phyloP scores from a whole-genome alignment of 2,329 filamentous ascomycete species.

The Clarireedia paspali region DNA sequence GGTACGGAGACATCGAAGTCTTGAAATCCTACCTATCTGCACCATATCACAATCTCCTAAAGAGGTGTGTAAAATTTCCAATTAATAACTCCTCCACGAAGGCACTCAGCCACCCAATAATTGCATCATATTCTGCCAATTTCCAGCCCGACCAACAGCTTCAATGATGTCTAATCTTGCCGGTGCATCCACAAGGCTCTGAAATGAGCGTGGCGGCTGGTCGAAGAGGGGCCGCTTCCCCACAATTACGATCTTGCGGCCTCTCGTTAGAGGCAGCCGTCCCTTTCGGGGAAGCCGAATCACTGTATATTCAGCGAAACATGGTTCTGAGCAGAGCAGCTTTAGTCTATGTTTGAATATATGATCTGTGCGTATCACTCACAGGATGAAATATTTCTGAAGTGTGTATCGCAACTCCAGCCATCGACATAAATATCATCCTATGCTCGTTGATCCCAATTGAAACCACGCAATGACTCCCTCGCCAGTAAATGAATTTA shows the following conservation, averaged over 20 bases:
- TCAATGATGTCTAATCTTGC: neutral
- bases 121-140: too few species aligned
- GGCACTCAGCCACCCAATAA: too few species aligned
- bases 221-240: neutral
- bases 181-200: neutral
- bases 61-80: too few species aligned
- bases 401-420: too few species aligned
- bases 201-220: neutral
- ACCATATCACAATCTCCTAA: too few species aligned
- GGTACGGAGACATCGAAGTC: too few species aligned
- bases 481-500: neutral
- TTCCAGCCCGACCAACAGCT: neutral
- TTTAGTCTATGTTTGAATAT: neutral
- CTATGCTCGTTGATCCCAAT: too few species aligned
- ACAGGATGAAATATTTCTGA: too few species aligned
- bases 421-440: too few species aligned
- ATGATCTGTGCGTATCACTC: neutral
- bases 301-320: neutral
- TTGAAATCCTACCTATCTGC: too few species aligned
- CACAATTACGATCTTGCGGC: neutral
- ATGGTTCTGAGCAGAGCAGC: too few species aligned
- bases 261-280: neutral
- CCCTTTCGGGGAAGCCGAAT: neutral
- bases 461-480: neutral
- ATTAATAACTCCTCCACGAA: too few species aligned